Base-by-base conservation (phyloP, 306 rosid genomes). In the Pterocarpus macrocarpus region DNA sequence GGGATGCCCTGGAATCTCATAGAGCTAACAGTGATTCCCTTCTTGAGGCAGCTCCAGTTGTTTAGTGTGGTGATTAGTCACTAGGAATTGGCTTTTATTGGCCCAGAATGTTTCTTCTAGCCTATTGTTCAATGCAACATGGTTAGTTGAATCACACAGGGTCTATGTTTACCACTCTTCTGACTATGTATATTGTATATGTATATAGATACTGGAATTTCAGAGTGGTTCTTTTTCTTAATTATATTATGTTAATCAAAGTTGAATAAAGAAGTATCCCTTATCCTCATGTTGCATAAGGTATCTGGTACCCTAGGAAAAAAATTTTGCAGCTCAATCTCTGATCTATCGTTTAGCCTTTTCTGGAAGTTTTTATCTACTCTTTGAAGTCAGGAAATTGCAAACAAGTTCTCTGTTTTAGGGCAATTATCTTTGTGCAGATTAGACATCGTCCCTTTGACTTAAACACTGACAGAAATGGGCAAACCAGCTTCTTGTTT, bases 1-100 rank as follows among this genome's bases (percentile, higher is more conserved):
- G 73, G 75, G 84, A 65, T 80, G 89, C 80, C 8, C 6, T 88
- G 8, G 92, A 90, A 81, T 82, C 90, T 30, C 88, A 71, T 35
- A 80, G 47, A 61, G 72, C 76, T 34, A 84, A 50, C 74, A 82
- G 47, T 34, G 84, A 38, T 58, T 73, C 79, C 22, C 33, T 63
- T 83, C 61, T 83, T 35, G 86, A 86, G 69, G 85, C 57, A 45
- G 70, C 84, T 82, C 43, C 85, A 77, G 57, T 75, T 76, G 81
- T 78, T 77, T 84, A 81, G 82, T 68, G 49, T 85, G 80, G 83
- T 58, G 49, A 33, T 74, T 33, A 2, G 11, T 69, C 22, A 69
- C 22, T 45, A 15, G 66, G 69, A 43, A 32, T 77, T 78, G 73
- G 39, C 61, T 80, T 71, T 49, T 30, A 44, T 75, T 16, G 69